These are phyloP conservation scores for Caryopteris hybrid DNA, from an alignment of 305 asterid genomes.

Conservation along the genomic window DNA sequence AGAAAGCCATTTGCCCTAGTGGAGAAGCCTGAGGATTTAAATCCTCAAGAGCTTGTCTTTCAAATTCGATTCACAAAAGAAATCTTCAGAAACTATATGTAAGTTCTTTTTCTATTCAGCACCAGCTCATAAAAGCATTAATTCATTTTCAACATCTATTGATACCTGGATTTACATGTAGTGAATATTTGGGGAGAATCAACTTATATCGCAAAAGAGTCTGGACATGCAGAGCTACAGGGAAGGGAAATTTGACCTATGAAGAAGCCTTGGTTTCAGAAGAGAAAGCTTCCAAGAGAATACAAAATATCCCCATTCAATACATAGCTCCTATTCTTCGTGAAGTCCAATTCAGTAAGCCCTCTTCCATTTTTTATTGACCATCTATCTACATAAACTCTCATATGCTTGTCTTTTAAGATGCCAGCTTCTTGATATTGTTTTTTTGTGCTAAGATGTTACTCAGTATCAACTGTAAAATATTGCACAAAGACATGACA, in stretches of 20 bases:
- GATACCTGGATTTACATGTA: constrained; percentile 23
- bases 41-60: constrained; percentile 71
- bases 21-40: constrained; percentile 70
- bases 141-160: not conserved
- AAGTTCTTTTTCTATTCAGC: constrained; percentile 23
- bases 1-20: constrained; percentile 59
- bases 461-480: constrained; percentile 15
- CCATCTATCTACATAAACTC: not conserved
- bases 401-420: not conserved
- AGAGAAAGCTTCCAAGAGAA: constrained; percentile 57
- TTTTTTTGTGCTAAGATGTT: constrained; percentile 6
- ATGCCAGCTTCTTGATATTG: constrained; percentile 16
- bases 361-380: constrained; percentile 8
- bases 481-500: not conserved
- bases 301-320: constrained; percentile 59
- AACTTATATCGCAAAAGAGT: constrained; percentile 64
- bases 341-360: constrained; percentile 83
- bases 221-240: constrained; percentile 96
- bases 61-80: constrained; percentile 85
- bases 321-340: constrained; percentile 61
- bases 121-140: not conserved
- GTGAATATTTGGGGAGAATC: constrained; percentile 79
- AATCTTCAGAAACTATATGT: constrained; percentile 80
- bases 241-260: constrained; percentile 76
- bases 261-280: constrained; percentile 93